Conservation (phyloP, 2,329 filamentous ascomycete species). For the Monilinia vaccinii-corymbosi region DNA sequence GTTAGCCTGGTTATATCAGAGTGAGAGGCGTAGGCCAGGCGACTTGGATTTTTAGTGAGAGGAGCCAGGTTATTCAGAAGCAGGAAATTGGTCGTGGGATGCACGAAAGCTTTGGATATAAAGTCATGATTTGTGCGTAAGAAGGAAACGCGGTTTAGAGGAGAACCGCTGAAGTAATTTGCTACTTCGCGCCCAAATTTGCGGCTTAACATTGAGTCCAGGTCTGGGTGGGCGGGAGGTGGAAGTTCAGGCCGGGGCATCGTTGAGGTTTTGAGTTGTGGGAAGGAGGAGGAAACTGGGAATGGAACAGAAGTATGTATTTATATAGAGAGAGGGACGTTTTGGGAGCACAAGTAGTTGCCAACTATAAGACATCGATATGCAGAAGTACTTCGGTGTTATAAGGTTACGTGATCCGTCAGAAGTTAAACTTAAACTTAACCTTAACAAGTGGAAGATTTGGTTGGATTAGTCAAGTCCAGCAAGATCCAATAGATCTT, state of each 20-base stretch:
- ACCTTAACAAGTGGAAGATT: too few relatives aligned
- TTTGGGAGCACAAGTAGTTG: neutral
- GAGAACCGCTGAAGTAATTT: slow-evolving; percentile 77
- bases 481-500: neutral
- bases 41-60: slow-evolving; percentile 47
- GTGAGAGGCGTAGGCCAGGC: slow-evolving; percentile 60
- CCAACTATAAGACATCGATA: neutral
- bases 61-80: slow-evolving; percentile 73
- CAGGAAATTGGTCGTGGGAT: slow-evolving; percentile 62
- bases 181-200: slow-evolving; percentile 72
- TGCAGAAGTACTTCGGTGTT: too few relatives aligned
- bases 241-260: slow-evolving; percentile 29
- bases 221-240: slow-evolving; percentile 24
- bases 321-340: neutral
- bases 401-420: too few relatives aligned
- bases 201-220: slow-evolving; percentile 53
- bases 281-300: neutral
- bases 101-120: slow-evolving; percentile 55
- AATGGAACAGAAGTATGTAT: neutral
- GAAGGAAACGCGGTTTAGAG: slow-evolving; percentile 72
- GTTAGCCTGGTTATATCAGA: slow-evolving; percentile 63
- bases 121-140: slow-evolving; percentile 63
- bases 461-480: neutral
- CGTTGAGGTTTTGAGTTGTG: neutral
- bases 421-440: too few relatives aligned